Evolutionary conservation across 345 rosid species (phyloP).

Genomic region (Cochlearia excelsa): DNA sequence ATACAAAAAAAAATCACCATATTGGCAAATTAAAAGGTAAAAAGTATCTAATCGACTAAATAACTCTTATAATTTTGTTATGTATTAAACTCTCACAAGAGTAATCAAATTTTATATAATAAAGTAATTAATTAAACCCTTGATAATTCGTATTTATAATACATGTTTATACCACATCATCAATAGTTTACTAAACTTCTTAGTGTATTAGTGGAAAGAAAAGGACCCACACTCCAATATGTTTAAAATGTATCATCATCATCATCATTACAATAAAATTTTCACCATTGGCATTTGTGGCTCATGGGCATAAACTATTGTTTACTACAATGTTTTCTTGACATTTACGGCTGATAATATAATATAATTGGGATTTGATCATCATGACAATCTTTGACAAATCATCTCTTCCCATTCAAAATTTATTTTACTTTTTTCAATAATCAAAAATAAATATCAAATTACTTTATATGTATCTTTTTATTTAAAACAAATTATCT

Average conservation of each 20-base stretch:
- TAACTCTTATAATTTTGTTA: no score
- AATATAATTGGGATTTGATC: constrained; percentile 25
- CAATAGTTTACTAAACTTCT: constrained; percentile 4
- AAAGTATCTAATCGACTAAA: no score
- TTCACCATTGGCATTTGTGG: constrained; percentile 26
- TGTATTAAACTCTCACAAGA: no score
- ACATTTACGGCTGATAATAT: constrained; percentile 21
- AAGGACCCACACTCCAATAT: constrained; percentile 37
- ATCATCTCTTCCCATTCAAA: constrained; percentile 12
- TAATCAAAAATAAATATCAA: no score
- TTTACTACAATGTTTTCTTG: constrained; percentile 26
- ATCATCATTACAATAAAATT: constrained; percentile 28
- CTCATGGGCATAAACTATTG: constrained; percentile 33
- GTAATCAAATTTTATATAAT: no score
- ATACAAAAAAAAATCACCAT: no score
- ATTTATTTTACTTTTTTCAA: no score
- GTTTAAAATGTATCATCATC: constrained; percentile 31
- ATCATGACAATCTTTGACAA: constrained; percentile 33
- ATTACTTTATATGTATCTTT: no score
- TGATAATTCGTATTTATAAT: background rate
- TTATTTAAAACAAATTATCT: no score
- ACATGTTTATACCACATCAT: background rate
- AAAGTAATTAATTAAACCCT: no score
- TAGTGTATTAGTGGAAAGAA: constrained; percentile 30
- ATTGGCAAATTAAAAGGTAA: no score